Percentiles rank a stretch among this genome's conserved stretches.
phyloP scores from a whole-genome alignment of 208 protist genomes.

The Trypanosoma melophagium region DNA sequence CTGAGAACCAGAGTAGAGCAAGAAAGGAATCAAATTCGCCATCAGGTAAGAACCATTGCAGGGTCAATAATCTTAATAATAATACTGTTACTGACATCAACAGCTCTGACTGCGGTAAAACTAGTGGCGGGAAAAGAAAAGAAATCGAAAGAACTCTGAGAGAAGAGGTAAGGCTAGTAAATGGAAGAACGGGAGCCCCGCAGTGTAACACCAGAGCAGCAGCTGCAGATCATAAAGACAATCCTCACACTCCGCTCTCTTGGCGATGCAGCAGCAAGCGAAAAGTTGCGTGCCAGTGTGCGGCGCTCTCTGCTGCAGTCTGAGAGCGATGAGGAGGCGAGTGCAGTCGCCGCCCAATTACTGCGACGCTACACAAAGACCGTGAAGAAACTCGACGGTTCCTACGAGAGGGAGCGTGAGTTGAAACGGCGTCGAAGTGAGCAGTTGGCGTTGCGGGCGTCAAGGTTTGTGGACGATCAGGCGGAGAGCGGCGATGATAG shows the following conservation, averaged over 20 bases:
- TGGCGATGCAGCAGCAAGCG: conserved; percentile 49
- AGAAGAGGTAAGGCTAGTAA: neutral
- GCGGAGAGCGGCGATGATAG: conserved; percentile 65
- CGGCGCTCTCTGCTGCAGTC: conserved; percentile 48
- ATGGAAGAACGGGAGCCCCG: neutral
- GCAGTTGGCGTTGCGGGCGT: conserved; percentile 30
- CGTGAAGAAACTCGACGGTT: conserved; percentile 68
- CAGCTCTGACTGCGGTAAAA: too few species aligned
- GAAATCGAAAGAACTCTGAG: too few species aligned
- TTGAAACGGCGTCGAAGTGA: conserved; percentile 53
- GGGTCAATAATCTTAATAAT: too few species aligned
- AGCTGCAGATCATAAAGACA: conserved; percentile 58
- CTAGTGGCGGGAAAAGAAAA: too few species aligned
- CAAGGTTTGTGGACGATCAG: conserved; percentile 60
- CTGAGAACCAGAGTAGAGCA: too few species aligned
- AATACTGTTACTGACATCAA: too few species aligned
- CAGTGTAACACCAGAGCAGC: conserved; percentile 50
- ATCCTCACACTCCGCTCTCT: conserved; percentile 54
- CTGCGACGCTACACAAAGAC: conserved; percentile 40
- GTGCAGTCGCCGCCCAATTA: conserved; percentile 41
- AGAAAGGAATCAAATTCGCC: too few species aligned
- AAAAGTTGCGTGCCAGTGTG: conserved; percentile 57
- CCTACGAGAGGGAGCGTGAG: conserved; percentile 52
- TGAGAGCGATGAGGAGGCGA: conserved; percentile 40
- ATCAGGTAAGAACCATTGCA: too few species aligned